Conservation (phyloP, 192 early-diverging fungal species). For the Linnemannia schmuckeri region DNA sequence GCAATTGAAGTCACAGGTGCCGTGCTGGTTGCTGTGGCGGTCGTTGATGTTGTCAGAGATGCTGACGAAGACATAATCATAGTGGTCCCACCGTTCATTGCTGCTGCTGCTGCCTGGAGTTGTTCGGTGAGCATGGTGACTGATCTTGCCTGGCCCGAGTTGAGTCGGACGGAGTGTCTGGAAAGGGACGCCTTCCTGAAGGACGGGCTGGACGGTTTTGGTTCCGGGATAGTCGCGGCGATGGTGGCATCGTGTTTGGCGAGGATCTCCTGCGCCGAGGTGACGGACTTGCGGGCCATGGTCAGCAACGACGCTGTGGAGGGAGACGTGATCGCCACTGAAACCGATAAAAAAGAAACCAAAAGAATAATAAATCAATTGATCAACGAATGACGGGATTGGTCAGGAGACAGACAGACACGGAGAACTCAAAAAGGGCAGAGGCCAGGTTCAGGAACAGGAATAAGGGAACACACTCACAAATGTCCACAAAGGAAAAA, state of each 20-base stretch:
- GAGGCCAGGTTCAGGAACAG: too few relatives aligned
- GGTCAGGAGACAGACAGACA: not conserved
- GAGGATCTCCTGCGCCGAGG: slow-evolving; percentile 32
- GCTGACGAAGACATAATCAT: not conserved
- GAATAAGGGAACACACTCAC: too few relatives aligned
- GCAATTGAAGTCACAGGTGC: not conserved
- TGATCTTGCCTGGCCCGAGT: slow-evolving; percentile 8
- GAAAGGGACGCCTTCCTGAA: slow-evolving; percentile 18
- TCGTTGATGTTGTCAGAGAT: not conserved
- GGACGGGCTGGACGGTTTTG: slow-evolving; percentile 2
- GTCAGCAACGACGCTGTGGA: slow-evolving; percentile 25
- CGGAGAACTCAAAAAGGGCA: too few relatives aligned
- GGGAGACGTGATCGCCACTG: slow-evolving; percentile 27
- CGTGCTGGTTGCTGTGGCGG: not conserved
- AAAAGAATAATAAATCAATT: not conserved
- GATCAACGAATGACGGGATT: slow-evolving; percentile 1
- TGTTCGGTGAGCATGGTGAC: slow-evolving; percentile 44
- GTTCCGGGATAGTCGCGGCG: slow-evolving; percentile 23
- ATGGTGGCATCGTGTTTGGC: slow-evolving; percentile 31
- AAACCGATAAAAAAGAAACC: not conserved
- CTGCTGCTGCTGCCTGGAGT: slow-evolving; percentile 27
- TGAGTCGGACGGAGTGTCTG: slow-evolving; percentile 15
- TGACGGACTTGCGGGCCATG: slow-evolving; percentile 8
- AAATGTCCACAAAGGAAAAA: too few relatives aligned
- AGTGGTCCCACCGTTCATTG: not conserved